A percentile compares a stretch with the other conserved stretches of the same genome.
Conservation (phyloP, 108 stramenopile species). For the Ochromonas danica region DNA sequence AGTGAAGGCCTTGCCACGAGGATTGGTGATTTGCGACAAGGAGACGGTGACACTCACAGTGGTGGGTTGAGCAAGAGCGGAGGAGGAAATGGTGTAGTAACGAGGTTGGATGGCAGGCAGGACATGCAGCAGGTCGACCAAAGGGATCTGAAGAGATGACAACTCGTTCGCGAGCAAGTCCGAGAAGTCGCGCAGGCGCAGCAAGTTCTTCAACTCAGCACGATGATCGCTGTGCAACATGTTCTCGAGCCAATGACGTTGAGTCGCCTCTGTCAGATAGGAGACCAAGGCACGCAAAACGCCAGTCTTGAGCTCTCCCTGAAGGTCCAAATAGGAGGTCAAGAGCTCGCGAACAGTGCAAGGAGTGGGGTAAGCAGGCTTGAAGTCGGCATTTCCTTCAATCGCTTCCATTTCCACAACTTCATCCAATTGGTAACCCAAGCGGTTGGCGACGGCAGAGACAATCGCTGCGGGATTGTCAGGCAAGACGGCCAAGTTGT, state of each 20-base stretch:
- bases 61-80: conserved; percentile 72
- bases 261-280: too few relatives aligned
- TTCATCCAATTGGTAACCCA: conserved; percentile 49
- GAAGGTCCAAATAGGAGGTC: conserved; percentile 79
- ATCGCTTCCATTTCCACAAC: conserved; percentile 53
- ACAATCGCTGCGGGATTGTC: conserved; percentile 60
- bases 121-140: conserved; percentile 78
- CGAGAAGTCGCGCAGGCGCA: too few relatives aligned
- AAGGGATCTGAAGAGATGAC: conserved; percentile 70
- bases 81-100: conserved; percentile 92
- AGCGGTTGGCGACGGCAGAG: conserved; percentile 42
- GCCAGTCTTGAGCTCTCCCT: conserved; percentile 43
- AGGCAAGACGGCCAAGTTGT: conserved; percentile 89
- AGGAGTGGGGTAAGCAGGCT: conserved; percentile 75
- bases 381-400: conserved; percentile 51
- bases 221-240: conserved; percentile 29
- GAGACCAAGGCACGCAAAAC: too few relatives aligned
- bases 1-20: conserved; percentile 61
- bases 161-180: too few relatives aligned
- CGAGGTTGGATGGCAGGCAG: conserved; percentile 85
- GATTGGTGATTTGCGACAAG: conserved; percentile 62
- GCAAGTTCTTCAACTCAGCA: conserved; percentile 44
- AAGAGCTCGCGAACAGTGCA: conserved; percentile 82
- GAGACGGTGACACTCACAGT: conserved; percentile 83
- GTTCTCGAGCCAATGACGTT: too few relatives aligned